A percentile compares a stretch with the other conserved stretches of the same genome.
These are phyloP conservation scores for Diaporthe caulivora DNA, from an alignment of 2,329 filamentous ascomycete genomes.

Conservation along the genomic window DNA sequence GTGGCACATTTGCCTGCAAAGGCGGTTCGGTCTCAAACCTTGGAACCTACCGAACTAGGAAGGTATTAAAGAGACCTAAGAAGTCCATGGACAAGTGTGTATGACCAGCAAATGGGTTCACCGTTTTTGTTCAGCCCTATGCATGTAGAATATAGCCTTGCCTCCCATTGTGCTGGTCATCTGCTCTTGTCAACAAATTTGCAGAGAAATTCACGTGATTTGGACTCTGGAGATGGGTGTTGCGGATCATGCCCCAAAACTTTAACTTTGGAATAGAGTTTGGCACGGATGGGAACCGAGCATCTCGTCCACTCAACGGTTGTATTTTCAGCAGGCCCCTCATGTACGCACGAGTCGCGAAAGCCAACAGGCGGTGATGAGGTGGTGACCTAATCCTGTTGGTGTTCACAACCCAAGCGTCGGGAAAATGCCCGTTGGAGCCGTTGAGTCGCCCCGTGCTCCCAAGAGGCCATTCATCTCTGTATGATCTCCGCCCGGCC, in stretches of 20 bases:
- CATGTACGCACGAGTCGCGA: constrained; percentile 2
- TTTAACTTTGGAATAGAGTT: not conserved
- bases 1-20: no score
- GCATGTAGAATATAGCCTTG: not conserved
- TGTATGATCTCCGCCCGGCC: constrained; percentile 1
- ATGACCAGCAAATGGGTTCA: no score
- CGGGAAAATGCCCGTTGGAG: not conserved
- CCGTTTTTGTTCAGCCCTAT: not conserved
- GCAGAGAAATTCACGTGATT: not conserved
- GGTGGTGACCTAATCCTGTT: not conserved
- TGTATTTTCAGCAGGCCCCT: not conserved
- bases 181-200: not conserved
- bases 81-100: no score
- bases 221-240: not conserved
- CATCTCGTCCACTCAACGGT: not conserved
- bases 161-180: no score
- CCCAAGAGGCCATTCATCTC: not conserved
- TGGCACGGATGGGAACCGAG: not conserved
- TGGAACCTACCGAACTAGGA: no score
- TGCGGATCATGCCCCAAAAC: not conserved
- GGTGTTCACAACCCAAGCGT: not conserved
- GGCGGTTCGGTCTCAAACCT: no score
- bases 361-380: not conserved
- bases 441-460: constrained; percentile 1
- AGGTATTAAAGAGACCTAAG: no score